phyloP scores from a whole-genome alignment of 768 basidiomycete genomes.

The Rhizopogon sp. region DNA sequence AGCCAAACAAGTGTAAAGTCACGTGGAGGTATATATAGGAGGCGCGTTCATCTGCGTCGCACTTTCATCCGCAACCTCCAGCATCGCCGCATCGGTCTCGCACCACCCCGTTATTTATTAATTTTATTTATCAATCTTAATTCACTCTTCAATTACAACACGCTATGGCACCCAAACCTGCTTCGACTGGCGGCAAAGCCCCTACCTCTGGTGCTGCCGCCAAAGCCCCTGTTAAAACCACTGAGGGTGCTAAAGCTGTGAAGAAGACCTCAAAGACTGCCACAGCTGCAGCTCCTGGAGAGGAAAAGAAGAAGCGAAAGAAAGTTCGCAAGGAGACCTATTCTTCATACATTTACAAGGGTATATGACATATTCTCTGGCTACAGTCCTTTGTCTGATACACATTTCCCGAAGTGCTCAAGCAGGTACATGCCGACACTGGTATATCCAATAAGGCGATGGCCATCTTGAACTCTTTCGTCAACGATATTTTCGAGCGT shows the following conservation, averaged over 20 bases:
- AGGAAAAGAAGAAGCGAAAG: slow-evolving; percentile 85
- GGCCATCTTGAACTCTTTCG: slow-evolving; percentile 95
- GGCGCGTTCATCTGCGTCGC: slow-evolving; percentile 5
- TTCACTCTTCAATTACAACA: not conserved
- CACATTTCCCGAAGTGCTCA: slow-evolving; percentile 55
- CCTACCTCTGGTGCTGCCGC: slow-evolving; percentile 53
- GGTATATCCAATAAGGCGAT: slow-evolving; percentile 99
- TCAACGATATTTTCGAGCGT: slow-evolving; percentile 94
- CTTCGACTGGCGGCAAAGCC: slow-evolving; percentile 72
- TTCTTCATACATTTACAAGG: slow-evolving; percentile 90
- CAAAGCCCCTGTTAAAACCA: slow-evolving; percentile 60
- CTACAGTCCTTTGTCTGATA: slow-evolving; percentile 1
- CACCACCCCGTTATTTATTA: not conserved
- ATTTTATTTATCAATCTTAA: not conserved
- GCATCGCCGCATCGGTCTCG: slow-evolving; percentile 3
- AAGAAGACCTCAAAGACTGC: slow-evolving; percentile 66
- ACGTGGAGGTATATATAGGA: slow-evolving; percentile 34
- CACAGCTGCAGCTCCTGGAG: slow-evolving; percentile 53
- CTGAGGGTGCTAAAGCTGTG: slow-evolving; percentile 58
- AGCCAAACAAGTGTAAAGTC: slow-evolving; percentile 26
- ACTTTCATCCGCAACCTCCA: slow-evolving; percentile 13
- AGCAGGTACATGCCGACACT: slow-evolving; percentile 97
- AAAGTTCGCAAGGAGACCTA: slow-evolving; percentile 89
- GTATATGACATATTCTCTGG: slow-evolving; percentile 29
- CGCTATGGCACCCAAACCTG: slow-evolving; percentile 54